These are phyloP conservation scores for Pseudocercospora musae DNA, from an alignment of 2,329 filamentous ascomycete genomes.

Conservation along the genomic window DNA sequence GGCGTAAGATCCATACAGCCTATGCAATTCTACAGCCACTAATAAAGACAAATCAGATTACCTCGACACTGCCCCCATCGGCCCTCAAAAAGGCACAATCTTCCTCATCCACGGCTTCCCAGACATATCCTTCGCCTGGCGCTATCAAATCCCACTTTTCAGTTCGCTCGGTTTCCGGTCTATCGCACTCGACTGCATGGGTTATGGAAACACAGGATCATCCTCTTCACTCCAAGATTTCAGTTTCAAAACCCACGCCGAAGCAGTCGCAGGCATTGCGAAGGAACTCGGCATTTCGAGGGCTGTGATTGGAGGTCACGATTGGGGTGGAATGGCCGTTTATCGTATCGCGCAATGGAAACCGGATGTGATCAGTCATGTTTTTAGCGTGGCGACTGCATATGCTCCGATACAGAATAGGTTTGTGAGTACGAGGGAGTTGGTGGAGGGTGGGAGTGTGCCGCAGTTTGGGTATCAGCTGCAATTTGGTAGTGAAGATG, in stretches of 20 bases:
- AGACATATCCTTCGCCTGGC: slow-evolving; percentile 81
- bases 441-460: slow-evolving; percentile 53
- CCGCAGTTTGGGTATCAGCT: slow-evolving; percentile 81
- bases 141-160: slow-evolving; percentile 79
- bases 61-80: slow-evolving; percentile 13
- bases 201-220: slow-evolving; percentile 67
- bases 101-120: slow-evolving; percentile 74
- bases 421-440: slow-evolving; percentile 57
- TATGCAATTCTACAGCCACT: too few species aligned
- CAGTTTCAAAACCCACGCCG: slow-evolving; percentile 66
- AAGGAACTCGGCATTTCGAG: slow-evolving; percentile 52
- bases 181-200: slow-evolving; percentile 80
- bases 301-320: slow-evolving; percentile 85
- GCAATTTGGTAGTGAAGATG: slow-evolving; percentile 56
- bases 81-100: slow-evolving; percentile 48
- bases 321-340: slow-evolving; percentile 79
- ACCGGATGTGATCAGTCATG: slow-evolving; percentile 66
- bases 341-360: slow-evolving; percentile 73
- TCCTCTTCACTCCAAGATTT: slow-evolving; percentile 54
- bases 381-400: slow-evolving; percentile 77
- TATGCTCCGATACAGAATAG: slow-evolving; percentile 55
- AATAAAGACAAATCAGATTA: too few species aligned
- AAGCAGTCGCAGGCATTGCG: slow-evolving; percentile 72
- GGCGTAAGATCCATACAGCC: too few species aligned
- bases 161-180: slow-evolving; percentile 70